Conservation (phyloP, 2,329 filamentous ascomycete species). For the Sporothrix mexicana region DNA sequence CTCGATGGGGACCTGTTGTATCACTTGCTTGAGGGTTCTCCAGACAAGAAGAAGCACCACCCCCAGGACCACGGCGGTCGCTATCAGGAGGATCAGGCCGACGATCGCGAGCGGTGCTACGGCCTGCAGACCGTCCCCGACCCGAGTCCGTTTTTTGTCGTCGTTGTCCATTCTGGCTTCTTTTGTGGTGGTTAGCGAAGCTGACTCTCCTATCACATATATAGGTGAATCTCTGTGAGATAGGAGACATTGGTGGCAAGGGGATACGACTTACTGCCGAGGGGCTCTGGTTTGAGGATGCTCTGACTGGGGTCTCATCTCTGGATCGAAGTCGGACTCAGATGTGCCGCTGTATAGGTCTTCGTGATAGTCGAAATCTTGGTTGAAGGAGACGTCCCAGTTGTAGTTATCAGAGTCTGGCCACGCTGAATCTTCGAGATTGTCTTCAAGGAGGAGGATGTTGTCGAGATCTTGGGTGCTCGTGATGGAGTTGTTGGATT, state of each 20-base stretch:
- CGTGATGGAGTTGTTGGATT: not conserved
- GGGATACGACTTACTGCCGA: slow-evolving; percentile 3
- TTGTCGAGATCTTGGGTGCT: not conserved
- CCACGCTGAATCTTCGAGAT: not conserved
- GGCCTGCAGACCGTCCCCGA: not conserved
- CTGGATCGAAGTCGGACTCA: not conserved
- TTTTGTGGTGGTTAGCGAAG: not conserved
- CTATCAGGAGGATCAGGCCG: not conserved
- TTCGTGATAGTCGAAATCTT: not conserved
- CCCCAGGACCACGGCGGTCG: not conserved
- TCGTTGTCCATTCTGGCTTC: not conserved
- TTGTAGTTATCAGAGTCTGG: not conserved
- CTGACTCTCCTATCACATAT: no score
- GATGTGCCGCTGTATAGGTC: not conserved
- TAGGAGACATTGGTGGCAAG: not conserved
- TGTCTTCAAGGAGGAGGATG: not conserved
- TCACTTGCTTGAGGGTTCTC: not conserved
- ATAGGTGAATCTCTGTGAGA: not conserved
- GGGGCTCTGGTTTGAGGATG: not conserved
- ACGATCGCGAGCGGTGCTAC: not conserved
- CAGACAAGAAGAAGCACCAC: not conserved
- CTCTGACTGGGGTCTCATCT: slow-evolving; percentile 8
- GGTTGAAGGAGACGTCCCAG: not conserved
- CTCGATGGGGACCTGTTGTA: no score
- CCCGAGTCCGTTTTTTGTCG: not conserved